Base-by-base conservation (phyloP, 345 rosid species). In the Camelina hispida region DNA sequence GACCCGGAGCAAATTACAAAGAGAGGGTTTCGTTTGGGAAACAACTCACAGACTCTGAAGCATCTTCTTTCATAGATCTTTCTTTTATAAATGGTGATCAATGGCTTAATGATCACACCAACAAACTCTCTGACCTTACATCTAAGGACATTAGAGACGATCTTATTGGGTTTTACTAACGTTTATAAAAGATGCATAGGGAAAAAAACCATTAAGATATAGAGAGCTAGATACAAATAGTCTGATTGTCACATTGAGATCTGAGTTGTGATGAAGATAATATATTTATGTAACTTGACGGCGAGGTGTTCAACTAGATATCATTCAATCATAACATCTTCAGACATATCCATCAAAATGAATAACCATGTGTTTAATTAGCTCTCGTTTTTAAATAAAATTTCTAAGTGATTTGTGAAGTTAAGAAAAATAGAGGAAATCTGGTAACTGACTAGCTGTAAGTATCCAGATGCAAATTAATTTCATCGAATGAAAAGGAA, bases 61-160 rank as follows among this genome's bases (percentile, higher is more conserved):
- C 85, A 75, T 75, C 86, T 35, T 77, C 76, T 9, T 93, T 66
- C 80, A 68, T 80, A 73, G 68, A 83, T 59, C 60, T 86, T 60
- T 86, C 96, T 34, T 93, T 77, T 69, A 87, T 93, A 20, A 87
- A 89, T 73, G 95, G 98, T 18, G 61, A 82, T 32, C 74, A 86
- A 17, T 90, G 98, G 98, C 90, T 92, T 66, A 77, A 28, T 28
- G 30, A 61, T 40, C 62, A 42, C 8, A 15, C 34, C 43, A 60
- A 68, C 47, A 32, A n/a, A 30, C 7, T 68, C 44, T 65, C 58
- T 0, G 68, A 75, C 12, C 25, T 28, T 59, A 68, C 62, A 10
- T 30, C 25, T 52, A 30, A 42, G 38, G 62, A 60, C 5, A 75
- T 30, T 9, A 42, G 11, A 48, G 54, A 60, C 8, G 68, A 67